Base-by-base conservation (phyloP, 2,329 filamentous ascomycete species). In the Aspergillus hiratsukae region DNA sequence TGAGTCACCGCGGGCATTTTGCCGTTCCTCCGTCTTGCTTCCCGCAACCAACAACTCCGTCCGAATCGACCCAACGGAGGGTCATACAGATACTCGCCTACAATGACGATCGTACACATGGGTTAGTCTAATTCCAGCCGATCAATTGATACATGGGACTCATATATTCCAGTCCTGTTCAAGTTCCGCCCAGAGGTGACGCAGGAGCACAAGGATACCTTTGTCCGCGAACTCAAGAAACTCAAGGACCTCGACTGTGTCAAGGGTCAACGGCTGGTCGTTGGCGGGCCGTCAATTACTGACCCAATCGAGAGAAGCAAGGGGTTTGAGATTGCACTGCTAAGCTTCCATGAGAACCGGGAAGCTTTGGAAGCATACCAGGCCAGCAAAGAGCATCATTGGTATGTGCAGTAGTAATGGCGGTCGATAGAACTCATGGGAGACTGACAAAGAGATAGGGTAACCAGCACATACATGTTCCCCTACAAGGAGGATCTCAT, bases 231-330 rank as follows among this genome's bases (percentile, higher is more conserved):
- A 56, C 70, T 83, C 5, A 81, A 78, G 57, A 75, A 74, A 0
- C 72, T 84, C n/a, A 81, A 80, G 46, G 54, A 64, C 2, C 69
- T 83, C 3, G 58, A 79, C 0, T 81, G 76, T 43, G 80, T 83
- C 23, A 75, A 80, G 50, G 64, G 76, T 11, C 71, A 76, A n/a
- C 74, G 75, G 1, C 73, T 83, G 0, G 64, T 80, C 0, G 81
- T 83, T 4, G 81, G 81, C 0, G 79, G 81, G 0, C 80, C 80
- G 0, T 81, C 80, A 0, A 72, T 83, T 4, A 83, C 81, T 0
- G 72, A 78, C 23, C 81, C 81, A 0, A 76, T 79, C 8, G 78
- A 79, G 35, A 71, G 76, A 19, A 83, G 80, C 65, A 81, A 83
- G 58, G 81, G 81, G 0, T 83, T 76, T 49, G 73, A 84, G 10